Percentiles rank a stretch among this genome's conserved stretches.
These are phyloP conservation scores for Andrographis paniculata DNA, from an alignment of 305 asterid genomes.

Conservation along the genomic window DNA sequence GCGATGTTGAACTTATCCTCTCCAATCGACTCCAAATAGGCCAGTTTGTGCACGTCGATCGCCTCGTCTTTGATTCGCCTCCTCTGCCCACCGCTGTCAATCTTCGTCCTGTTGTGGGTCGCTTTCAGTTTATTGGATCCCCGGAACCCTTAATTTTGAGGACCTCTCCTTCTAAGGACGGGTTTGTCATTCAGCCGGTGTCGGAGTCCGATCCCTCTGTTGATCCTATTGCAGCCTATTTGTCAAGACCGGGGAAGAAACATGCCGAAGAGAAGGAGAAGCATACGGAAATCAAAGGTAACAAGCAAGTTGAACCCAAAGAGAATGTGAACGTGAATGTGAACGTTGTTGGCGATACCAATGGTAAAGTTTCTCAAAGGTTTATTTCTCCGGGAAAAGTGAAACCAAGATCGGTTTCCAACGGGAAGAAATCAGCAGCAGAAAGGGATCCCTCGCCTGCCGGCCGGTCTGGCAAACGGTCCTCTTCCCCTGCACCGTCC, in stretches of 20 bases:
- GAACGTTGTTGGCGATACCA: conserved; percentile 19
- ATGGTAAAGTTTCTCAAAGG: conserved; percentile 28
- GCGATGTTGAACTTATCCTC: conserved; percentile 73
- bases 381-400: conserved; percentile 60
- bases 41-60: conserved; percentile 79
- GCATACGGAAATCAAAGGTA: conserved; percentile 21
- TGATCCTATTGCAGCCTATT: conserved; percentile 48
- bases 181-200: conserved; percentile 69
- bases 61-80: conserved; percentile 55
- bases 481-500: conserved; percentile 80
- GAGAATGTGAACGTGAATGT: conserved; percentile 60
- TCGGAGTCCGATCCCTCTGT: conserved; percentile 39
- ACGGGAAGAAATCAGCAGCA: conserved; percentile 39
- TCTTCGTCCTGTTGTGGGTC: conserved; percentile 69
- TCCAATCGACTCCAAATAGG: conserved; percentile 82
- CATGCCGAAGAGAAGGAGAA: conserved; percentile 23
- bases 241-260: conserved; percentile 35
- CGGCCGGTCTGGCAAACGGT: conserved; percentile 50
- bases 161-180: conserved; percentile 35
- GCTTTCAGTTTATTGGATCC: conserved; percentile 62
- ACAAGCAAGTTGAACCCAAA: conserved; percentile 42
- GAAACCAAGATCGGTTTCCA: conserved; percentile 52
- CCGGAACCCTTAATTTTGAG: conserved; percentile 75
- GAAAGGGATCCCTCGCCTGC: conserved; percentile 87
- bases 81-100: conserved; percentile 63